Base-by-base conservation (phyloP, 768 basidiomycete genomes). In the Polyporus arcularius region DNA sequence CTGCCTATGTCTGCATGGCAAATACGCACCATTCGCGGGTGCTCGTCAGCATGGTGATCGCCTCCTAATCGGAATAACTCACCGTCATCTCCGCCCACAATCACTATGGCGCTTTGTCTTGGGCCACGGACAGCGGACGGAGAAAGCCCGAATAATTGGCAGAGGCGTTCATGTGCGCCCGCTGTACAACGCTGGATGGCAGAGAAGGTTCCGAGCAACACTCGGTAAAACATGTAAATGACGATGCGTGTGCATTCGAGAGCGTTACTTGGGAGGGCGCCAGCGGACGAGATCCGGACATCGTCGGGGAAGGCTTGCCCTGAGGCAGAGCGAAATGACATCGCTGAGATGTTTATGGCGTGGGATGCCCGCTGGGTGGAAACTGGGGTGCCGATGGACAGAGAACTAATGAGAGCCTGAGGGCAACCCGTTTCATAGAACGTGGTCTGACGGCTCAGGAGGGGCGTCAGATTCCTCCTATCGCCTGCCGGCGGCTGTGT, bases 81-180 rank as follows among this genome's bases (percentile, higher is more conserved):
- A 53, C 73, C 72, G 59, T 68, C 67, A 48, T 74, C 70, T 12
- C 67, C 73, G 35, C 70, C 73, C 26, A 74, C 48, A 45, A 74
- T 66, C 12, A 74, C 61, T 5, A 74, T 57, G 16, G 73, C 73
- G 50, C 73, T 68, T 30, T 71, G 65, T 41, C 66, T 56, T 6
- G 67, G 62, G n/a, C 43, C 63, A 61, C 63, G 69, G 1, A 70
- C 69, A 16, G 58, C 60, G 60, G 67, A 69, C 16, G 71, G 67
- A 16, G 62, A 57, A 10, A 67, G 45, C n/a, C 63, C 39, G 16
- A 65, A 42, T 6, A 61, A 12, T 4, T 35, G 46, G 40, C 64
- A 64, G 55, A 56, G 59, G 51, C 62, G 62, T 38, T 57, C 63
- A 40, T 64, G 70, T 9, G 58, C 28, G 16, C 50, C 28, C 0